These are phyloP conservation scores for Suhomyces ambrosiae DNA, from an alignment of 1,139 yeast genomes.

Conservation along the genomic window DNA sequence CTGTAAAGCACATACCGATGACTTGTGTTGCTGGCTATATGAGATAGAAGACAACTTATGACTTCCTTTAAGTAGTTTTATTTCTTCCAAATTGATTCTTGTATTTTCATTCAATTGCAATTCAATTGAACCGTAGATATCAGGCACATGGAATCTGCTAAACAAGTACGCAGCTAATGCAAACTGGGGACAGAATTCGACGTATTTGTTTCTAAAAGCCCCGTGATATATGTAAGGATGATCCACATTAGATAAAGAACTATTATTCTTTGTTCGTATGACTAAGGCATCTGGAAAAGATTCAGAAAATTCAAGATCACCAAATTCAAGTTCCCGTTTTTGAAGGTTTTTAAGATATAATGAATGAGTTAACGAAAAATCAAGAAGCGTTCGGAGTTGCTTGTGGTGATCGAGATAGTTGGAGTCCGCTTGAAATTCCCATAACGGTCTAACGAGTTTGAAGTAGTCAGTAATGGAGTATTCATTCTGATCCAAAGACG, in stretches of 20 bases:
- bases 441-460: constrained; percentile 23
- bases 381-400: constrained; percentile 30
- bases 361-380: constrained; percentile 29
- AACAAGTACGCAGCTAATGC: constrained; percentile 35
- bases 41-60: constrained; percentile 28
- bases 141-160: constrained; percentile 33
- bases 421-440: constrained; percentile 18
- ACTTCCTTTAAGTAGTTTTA: constrained; percentile 30
- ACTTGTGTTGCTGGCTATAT: constrained; percentile 33
- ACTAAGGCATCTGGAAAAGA: constrained; percentile 6
- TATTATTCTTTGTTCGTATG: constrained; percentile 10
- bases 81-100: constrained; percentile 21
- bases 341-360: constrained; percentile 25
- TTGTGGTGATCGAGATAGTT: constrained; percentile 25
- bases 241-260: constrained; percentile 5
- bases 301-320: constrained; percentile 20
- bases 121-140: constrained; percentile 30
- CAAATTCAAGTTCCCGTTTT: constrained; percentile 27
- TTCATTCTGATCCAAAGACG: constrained; percentile 16
- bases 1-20: constrained; percentile 26
- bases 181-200: constrained; percentile 36
- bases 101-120: constrained; percentile 17
- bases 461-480: constrained; percentile 28
- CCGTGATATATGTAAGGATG: constrained; percentile 22
- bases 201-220: constrained; percentile 29